Evolutionary conservation across 2,329 filamentous ascomycete species (phyloP), one percentile per base, ranked within the genome.

Genomic region (Fusarium proliferatum): DNA sequence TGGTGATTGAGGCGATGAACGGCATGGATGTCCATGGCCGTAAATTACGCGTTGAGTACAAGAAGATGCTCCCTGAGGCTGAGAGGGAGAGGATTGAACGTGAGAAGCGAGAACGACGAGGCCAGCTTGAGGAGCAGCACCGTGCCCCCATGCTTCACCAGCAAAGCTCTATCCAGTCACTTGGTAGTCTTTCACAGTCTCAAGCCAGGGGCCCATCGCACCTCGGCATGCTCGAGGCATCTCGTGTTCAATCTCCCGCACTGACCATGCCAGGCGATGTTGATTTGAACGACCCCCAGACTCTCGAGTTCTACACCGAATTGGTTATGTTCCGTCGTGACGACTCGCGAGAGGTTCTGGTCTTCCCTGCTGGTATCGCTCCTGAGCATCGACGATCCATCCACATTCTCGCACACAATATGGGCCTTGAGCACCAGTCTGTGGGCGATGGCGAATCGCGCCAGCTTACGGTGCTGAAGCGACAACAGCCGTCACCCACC

Each of bases 11-110:
- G 66, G 89, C 92, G 59, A 93, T 99, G 88, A 99, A 99, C 80
- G 95, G 97, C 77, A 93, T 98, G 82, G 96, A 98, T 79, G 90
- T 99, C 13, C 95, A 97, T 80, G 96, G 96, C 51, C 90, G 96
- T 69, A 98, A 98, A 85, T 86, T 99, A 75, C 90, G 96, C 55
- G 96, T 99, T 33, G 96, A 99, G 83, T 99, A 98, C 86, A 99
- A 99, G 88, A 98, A 98, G 86, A 98, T 99, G 96, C 89, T 99
- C 9, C 96, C 96, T 2, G 90, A 97, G 74, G 94, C 95, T 38
- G 96, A 98, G 83, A 90, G 96, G 59, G 96, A 99, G 83, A 90
- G 96, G 45, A 98, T 99, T 76, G 96, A 99, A 83, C 90, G 96
- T 10, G 96, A 98, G 84, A 99, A 98, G 90, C 90, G 96, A 65